Evolutionary conservation across 805 yeast species (phyloP).

Genomic region (Tetrapisispora phaffii): DNA sequence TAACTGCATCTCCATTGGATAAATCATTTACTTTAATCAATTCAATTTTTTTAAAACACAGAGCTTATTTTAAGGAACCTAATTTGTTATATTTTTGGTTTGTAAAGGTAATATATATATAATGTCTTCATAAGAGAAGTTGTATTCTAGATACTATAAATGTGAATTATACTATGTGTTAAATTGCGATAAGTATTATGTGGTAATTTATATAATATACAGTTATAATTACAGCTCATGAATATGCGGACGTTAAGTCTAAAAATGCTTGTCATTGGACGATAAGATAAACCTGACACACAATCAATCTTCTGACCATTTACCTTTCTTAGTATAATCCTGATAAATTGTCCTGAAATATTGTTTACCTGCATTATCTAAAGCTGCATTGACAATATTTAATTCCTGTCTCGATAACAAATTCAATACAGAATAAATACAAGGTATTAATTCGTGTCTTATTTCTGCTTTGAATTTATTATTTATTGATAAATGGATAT

Average conservation of each 20-base stretch:
- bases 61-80: neutral
- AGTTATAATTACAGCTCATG: neutral
- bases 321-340: slow-evolving; percentile 67
- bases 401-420: slow-evolving; percentile 60
- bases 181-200: neutral
- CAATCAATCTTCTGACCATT: slow-evolving; percentile 57
- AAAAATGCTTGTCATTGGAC: neutral
- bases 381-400: slow-evolving; percentile 46
- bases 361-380: slow-evolving; percentile 62
- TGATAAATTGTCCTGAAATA: slow-evolving; percentile 58
- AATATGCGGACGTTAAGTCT: neutral
- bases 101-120: neutral
- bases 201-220: neutral
- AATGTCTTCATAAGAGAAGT: neutral
- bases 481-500: slow-evolving; percentile 43
- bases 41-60: neutral
- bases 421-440: slow-evolving; percentile 57
- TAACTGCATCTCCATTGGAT: neutral
- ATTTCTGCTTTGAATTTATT: slow-evolving; percentile 38
- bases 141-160: no score
- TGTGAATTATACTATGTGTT: neutral
- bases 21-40: neutral
- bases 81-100: neutral
- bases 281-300: neutral
- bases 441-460: slow-evolving; percentile 42